These are phyloP conservation scores for Aphanomyces euteiches DNA, from an alignment of 352 stramenopile genomes.

Conservation along the genomic window DNA sequence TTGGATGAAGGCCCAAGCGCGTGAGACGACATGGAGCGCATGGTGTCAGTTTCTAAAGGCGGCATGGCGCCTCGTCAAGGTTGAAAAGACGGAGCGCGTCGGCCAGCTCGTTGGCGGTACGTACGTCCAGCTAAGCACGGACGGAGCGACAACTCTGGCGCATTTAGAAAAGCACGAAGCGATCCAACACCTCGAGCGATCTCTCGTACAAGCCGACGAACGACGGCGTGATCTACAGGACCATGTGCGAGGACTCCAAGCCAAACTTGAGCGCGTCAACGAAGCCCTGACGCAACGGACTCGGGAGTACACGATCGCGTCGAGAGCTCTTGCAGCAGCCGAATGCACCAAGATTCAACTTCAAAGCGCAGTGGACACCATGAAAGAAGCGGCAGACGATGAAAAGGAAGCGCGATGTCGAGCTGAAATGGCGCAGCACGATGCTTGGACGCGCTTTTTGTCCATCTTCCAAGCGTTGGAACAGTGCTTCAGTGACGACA, in stretches of 20 bases:
- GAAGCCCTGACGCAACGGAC: background rate
- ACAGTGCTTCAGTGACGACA: background rate
- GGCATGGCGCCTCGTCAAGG: background rate
- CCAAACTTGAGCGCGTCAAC: background rate
- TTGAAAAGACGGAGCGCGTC: background rate
- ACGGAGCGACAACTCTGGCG: too few species aligned
- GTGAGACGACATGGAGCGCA: background rate
- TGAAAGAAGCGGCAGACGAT: background rate
- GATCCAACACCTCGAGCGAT: conserved; percentile 1
- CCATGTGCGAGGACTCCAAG: background rate
- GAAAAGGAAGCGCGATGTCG: too few species aligned
- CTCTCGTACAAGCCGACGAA: background rate
- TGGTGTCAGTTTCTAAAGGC: background rate
- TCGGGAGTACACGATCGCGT: background rate
- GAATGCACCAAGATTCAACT: conserved; percentile 10
- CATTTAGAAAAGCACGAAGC: background rate
- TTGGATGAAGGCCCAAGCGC: background rate
- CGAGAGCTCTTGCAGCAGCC: background rate
- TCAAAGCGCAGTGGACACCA: background rate
- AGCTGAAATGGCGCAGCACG: too few species aligned
- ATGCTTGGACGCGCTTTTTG: too few species aligned
- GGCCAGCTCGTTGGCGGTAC: too few species aligned
- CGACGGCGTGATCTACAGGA: background rate
- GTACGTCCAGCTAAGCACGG: too few species aligned
- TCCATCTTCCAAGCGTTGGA: too few species aligned